A percentile compares a stretch with the other conserved stretches of the same genome.
phyloP scores from a whole-genome alignment of 2,329 filamentous ascomycete genomes.

The Phaeophleospora eucalypticola region DNA sequence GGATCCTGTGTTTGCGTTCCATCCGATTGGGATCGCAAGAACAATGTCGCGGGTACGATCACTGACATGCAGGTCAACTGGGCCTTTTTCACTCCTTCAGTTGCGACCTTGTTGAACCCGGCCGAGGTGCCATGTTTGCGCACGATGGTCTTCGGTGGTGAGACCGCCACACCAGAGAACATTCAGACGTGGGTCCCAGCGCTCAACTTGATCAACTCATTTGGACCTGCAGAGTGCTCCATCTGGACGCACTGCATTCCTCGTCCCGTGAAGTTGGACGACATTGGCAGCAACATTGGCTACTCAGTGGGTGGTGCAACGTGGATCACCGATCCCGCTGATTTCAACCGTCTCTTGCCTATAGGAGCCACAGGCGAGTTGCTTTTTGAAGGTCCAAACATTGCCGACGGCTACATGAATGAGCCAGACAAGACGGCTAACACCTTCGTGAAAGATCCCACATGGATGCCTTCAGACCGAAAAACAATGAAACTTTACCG shows the following conservation, averaged over 20 bases:
- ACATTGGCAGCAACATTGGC: background rate
- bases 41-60: conserved; percentile 2
- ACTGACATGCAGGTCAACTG: background rate
- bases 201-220: conserved; percentile 1
- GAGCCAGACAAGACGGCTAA: conserved; percentile 24
- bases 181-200: conserved; percentile 10
- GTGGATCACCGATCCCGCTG: conserved; percentile 32
- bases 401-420: conserved; percentile 39
- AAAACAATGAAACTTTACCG: background rate
- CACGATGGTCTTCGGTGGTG: conserved; percentile 1
- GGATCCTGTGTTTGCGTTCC: conserved; percentile 4
- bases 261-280: too few species aligned
- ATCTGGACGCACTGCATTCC: too few species aligned
- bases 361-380: conserved; percentile 48
- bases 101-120: background rate
- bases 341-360: conserved; percentile 31
- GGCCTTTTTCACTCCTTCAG: conserved; percentile 1
- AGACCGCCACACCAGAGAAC: background rate
- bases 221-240: conserved; percentile 2
- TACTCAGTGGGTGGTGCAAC: conserved; percentile 1
- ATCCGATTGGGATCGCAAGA: background rate
- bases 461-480: background rate
- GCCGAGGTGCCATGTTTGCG: background rate
- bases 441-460: conserved; percentile 25
- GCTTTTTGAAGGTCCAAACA: conserved; percentile 42